Percentiles rank a stretch among this genome's conserved stretches.
Conservation (phyloP, 331 rosid species). For the Cydonia oblonga region DNA sequence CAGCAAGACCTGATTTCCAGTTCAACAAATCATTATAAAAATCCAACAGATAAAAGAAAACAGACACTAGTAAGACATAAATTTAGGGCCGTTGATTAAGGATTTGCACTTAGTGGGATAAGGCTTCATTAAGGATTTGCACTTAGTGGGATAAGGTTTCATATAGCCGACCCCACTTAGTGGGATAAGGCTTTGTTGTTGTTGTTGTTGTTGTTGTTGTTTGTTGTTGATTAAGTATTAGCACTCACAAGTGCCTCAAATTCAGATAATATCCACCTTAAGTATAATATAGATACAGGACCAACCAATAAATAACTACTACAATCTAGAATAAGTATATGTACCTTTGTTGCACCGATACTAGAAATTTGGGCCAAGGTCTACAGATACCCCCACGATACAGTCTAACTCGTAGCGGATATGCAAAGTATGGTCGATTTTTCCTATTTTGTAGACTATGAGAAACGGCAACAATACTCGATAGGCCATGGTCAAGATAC, state of each 20-base stretch:
- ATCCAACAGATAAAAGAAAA: conserved; percentile 1
- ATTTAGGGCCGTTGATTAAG: not conserved
- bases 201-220: too few species aligned
- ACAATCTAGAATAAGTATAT: not conserved
- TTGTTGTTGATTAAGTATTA: not conserved
- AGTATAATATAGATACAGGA: not conserved
- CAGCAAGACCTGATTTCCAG: conserved; percentile 72
- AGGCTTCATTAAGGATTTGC: too few species aligned
- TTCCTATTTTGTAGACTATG: not conserved
- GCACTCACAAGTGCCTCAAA: not conserved
- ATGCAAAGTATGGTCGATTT: not conserved
- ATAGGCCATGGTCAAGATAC: not conserved
- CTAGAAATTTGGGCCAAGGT: not conserved
- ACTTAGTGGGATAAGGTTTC: too few species aligned
- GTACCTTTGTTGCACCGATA: not conserved
- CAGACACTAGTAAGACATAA: not conserved
- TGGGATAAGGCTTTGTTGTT: too few species aligned
- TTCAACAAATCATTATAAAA: conserved; percentile 14
- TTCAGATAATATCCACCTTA: not conserved
- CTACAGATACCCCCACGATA: not conserved
- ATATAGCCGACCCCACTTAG: too few species aligned
- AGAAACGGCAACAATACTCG: not conserved
- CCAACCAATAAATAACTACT: not conserved
- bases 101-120: too few species aligned
- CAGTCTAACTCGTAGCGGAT: not conserved